Base-by-base conservation (phyloP, 129 eudicot species). In the Solidago caesia region DNA sequence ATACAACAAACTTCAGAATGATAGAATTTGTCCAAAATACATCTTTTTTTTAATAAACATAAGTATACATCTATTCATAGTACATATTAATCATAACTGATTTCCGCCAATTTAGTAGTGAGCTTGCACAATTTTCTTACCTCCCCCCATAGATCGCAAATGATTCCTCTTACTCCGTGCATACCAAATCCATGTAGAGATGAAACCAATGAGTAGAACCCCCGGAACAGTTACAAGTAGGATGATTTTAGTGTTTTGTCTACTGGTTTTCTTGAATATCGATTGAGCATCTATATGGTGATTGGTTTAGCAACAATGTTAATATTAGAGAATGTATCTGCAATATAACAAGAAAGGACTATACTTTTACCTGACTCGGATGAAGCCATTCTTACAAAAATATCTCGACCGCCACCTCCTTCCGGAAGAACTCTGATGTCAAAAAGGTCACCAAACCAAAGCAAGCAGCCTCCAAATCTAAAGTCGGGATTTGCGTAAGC, bases 121-220 rank as follows among this genome's bases (percentile, higher is more conserved):
- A 68, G 68, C 5, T 21, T n/a, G 33, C n/a, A 49, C 49, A 67
- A 46, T 4, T 64, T 15, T 25, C 39, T 75, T 77, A 83, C 90
- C 85, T 68, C 44, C 65, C 33, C 41, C 42, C 7, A 5, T 62
- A 49, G 56, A 60, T 46, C 39, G 15, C 27, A 12, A 5, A 14
- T 66, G 57, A 47, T 71, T 75, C 64, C 64, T 1, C 5, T n/a
- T 56, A n/a, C 8, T 56, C 61, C 61, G 13, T 56, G 61, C 11
- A 56, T 15, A 56, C 61, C 61, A 56, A 25, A 16, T n/a, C 61
- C 61, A 56, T 16, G 29, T 56, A 56, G 29, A 56, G 7, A 56
- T 4, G 5, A 6, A 25, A 9, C 29, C 61, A n/a, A 56, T 56
- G 61, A 56, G 15, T 27, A 81, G 61, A 77, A 83, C 29, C 52